Percentiles rank a stretch among this genome's conserved stretches.
Conservation (phyloP, 1,139 yeast species). For the Blastobotrys ciferrii region DNA sequence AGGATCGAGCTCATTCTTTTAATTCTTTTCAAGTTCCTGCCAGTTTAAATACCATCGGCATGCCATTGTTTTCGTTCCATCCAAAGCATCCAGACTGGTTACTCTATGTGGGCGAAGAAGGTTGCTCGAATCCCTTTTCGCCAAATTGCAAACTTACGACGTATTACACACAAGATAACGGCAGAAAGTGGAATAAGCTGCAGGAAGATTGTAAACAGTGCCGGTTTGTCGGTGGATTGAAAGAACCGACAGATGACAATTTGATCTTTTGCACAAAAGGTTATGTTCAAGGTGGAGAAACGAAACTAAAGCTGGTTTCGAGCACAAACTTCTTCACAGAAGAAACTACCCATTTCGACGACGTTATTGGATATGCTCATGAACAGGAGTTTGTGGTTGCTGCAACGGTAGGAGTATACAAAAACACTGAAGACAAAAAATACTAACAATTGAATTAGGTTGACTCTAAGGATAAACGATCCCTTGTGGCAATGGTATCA, state of each 20-base stretch:
- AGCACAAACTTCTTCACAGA: constrained; percentile 53
- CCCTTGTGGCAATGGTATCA: constrained; percentile 69
- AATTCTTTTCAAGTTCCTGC: constrained; percentile 50
- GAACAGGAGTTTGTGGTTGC: constrained; percentile 68
- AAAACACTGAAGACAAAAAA: background rate
- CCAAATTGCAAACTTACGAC: constrained; percentile 55
- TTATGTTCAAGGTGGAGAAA: constrained; percentile 32
- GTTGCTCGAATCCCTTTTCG: constrained; percentile 49
- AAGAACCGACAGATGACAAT: constrained; percentile 42
- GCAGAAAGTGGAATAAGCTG: constrained; percentile 52
- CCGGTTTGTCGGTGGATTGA: constrained; percentile 61
- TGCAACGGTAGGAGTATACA: constrained; percentile 49
- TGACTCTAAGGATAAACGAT: constrained; percentile 37
- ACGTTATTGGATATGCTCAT: constrained; percentile 63
- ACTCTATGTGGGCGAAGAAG: constrained; percentile 65
- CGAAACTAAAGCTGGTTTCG: constrained; percentile 43
- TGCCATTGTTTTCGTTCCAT: constrained; percentile 55
- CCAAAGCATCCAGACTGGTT: constrained; percentile 54
- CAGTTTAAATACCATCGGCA: constrained; percentile 37
- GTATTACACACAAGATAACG: constrained; percentile 55
- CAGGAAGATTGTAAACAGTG: constrained; percentile 56
- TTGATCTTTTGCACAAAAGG: constrained; percentile 61
- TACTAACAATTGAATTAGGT: constrained; percentile 9
- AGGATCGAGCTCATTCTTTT: constrained; percentile 67
- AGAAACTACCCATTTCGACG: constrained; percentile 44